Evolutionary conservation across 305 asterid genomes (phyloP).

Genomic region (Plantago coronopus): DNA sequence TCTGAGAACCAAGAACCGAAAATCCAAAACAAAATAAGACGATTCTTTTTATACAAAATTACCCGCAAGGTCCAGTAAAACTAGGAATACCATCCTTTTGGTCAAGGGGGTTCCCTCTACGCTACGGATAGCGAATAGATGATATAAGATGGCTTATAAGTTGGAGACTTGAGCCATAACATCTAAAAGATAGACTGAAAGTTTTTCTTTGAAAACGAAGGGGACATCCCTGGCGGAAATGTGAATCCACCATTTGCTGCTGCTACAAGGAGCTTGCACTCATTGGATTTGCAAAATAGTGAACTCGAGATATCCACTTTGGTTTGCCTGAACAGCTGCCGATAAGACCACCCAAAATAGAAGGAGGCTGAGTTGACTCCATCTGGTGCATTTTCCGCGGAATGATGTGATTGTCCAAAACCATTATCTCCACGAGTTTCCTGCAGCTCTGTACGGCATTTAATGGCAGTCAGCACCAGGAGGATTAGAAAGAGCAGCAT

Average conservation of each 20-base stretch:
- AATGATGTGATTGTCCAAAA: conserved; percentile 59
- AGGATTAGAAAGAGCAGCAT: not conserved
- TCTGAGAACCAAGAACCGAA: no score
- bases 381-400: conserved; percentile 56
- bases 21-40: no score
- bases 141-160: no score
- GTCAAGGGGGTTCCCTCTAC: no score
- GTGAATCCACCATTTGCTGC: not conserved
- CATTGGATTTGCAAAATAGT: conserved; percentile 76
- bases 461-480: conserved; percentile 13
- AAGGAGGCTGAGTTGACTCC: conserved; percentile 47
- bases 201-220: not conserved
- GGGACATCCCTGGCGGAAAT: not conserved
- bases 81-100: no score
- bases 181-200: not conserved
- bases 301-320: conserved; percentile 39
- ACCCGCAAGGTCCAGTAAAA: no score
- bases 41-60: no score
- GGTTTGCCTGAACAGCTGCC: conserved; percentile 45
- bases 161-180: not conserved
- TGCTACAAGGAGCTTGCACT: conserved; percentile 53
- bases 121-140: no score
- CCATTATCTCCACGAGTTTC: conserved; percentile 57
- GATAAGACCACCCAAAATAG: conserved; percentile 49
- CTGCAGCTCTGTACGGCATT: conserved; percentile 69